phyloP scores from a whole-genome alignment of 345 rosid genomes.

The Fremontodendron californicum region DNA sequence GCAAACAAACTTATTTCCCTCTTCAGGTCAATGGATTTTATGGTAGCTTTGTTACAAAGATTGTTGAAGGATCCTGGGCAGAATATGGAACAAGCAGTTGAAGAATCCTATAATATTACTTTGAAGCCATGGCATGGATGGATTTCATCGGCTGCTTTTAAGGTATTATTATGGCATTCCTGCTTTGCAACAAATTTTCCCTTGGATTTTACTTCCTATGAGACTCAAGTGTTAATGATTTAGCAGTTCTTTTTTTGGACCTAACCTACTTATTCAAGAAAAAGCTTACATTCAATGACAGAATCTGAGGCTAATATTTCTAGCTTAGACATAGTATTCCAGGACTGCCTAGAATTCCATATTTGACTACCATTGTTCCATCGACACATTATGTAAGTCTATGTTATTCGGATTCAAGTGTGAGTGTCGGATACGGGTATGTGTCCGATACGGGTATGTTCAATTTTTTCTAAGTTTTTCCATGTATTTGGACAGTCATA shows the following conservation, averaged over 20 bases:
- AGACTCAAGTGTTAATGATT: neutral
- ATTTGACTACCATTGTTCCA: neutral
- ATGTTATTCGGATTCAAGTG: too few relatives aligned
- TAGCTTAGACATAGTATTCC: neutral
- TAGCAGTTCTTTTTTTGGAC: neutral
- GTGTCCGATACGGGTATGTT: too few relatives aligned
- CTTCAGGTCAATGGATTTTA: slow-evolving; percentile 71
- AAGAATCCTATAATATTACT: slow-evolving; percentile 62
- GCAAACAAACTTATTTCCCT: neutral
- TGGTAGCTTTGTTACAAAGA: slow-evolving; percentile 48
- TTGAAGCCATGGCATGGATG: slow-evolving; percentile 92
- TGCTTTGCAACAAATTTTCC: neutral
- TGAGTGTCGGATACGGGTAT: too few relatives aligned
- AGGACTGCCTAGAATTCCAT: neutral
- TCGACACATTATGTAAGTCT: neutral
- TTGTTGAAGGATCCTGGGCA: slow-evolving; percentile 47
- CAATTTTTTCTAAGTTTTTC: too few relatives aligned
- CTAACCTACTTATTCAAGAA: neutral
- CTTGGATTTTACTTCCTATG: neutral
- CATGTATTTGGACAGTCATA: too few relatives aligned
- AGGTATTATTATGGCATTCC: slow-evolving; percentile 36
- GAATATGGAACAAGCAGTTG: slow-evolving; percentile 72
- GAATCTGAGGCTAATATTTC: neutral
- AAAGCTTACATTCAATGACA: slow-evolving; percentile 1
- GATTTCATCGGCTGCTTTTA: slow-evolving; percentile 93